phyloP scores from a whole-genome alignment of 192 early-diverging fungal genomes.

The Backusella sp. region DNA sequence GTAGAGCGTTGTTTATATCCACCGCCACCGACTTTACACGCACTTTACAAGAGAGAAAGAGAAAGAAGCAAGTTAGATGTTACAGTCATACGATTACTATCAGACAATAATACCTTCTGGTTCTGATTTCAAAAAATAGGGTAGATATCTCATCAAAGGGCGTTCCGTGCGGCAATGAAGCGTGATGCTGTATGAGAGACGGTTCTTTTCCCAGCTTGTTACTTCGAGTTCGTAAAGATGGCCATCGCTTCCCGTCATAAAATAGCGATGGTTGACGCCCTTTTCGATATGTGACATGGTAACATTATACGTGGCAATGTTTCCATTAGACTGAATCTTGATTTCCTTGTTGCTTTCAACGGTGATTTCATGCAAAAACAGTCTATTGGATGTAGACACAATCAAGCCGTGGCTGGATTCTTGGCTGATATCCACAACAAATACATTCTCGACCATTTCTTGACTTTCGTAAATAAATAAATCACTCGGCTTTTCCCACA shows the following conservation, averaged over 20 bases:
- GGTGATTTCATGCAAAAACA: constrained; percentile 5
- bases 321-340: not conserved
- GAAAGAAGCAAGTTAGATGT: not conserved
- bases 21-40: constrained; percentile 8
- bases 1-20: not conserved
- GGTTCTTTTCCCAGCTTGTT: not conserved
- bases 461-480: not conserved
- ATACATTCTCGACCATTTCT: not conserved
- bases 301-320: not conserved
- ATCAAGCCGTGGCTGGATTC: not conserved
- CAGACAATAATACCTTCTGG: constrained; percentile 8
- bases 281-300: not conserved
- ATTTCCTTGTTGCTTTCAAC: not conserved
- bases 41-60: not conserved
- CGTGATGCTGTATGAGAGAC: not conserved
- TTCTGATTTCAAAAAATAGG: not conserved
- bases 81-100: not conserved
- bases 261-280: not conserved
- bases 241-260: constrained; percentile 8
- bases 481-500: not conserved
- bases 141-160: not conserved
- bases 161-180: not conserved
- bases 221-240: constrained; percentile 4
- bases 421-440: not conserved
- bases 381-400: not conserved